Evolutionary conservation across 2,329 filamentous ascomycete genomes (phyloP), one percentile per base, ranked within the genome.

Genomic region (Verticillium zaregamsianum): DNA sequence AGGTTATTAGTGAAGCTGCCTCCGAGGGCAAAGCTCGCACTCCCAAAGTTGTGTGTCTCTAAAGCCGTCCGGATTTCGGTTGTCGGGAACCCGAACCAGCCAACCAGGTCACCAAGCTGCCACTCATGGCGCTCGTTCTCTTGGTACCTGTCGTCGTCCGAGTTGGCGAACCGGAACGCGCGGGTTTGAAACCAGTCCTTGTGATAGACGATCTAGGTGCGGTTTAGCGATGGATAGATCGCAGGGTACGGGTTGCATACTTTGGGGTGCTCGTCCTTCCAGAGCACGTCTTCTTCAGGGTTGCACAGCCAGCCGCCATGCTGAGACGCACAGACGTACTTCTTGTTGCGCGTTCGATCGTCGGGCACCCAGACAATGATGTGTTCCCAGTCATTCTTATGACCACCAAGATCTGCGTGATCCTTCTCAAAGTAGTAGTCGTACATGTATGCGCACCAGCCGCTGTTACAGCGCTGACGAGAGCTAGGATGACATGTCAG

Each of bases 321-420:
- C 28, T 55, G 54, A n/a, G 54, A 55, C n/a, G 31, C 54, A 33
- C 54, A 55, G 28, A 33, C 54, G 28, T 55, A 55, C 54, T 55
- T 55, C 12, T 31, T 31, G 17, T 55, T 55, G 2, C 28, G n/a
- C 1, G 39, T n/a, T 45, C 15, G 7, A 23, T 55, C 54, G 5
- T 55, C 54, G 14, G 28, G 28, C 5, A 55, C 28, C 28, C 54
- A 55, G 2, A 55, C 54, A 39, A 65, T 64, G 32, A 76, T 68
- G 66, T 75, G 71, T 69, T 76, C 74, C 74, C 74, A 76, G 69
- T 77, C 74, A 66, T 80, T 74, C 5, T 69, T 71, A 68, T 80
- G 77, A 2, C 67, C 66, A 57, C 56, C 56, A 9, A 45, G 14
- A 40, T 39, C 33, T 14, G 54, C 69, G 3, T 76, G 72, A 33